A percentile compares a stretch with the other conserved stretches of the same genome.
Conservation (phyloP, 2,329 filamentous ascomycete genomes). For the Ophiostoma tasmaniense region DNA sequence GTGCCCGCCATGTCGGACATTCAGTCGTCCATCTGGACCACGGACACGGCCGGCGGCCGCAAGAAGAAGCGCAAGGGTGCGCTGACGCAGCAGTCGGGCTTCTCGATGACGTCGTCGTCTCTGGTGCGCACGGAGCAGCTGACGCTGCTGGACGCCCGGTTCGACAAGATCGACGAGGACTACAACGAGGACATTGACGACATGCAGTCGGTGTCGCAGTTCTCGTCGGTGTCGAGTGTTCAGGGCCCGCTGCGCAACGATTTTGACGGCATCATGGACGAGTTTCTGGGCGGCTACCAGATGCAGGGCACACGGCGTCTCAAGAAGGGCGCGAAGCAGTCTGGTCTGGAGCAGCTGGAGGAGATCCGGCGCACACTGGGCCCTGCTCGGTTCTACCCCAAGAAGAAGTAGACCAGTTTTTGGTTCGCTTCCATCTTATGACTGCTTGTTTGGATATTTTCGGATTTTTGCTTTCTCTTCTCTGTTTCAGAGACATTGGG, state of each 20-base stretch:
- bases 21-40: slow-evolving; percentile 63
- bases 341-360: slow-evolving; percentile 80
- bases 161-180: slow-evolving; percentile 81
- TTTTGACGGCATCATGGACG: slow-evolving; percentile 86
- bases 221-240: slow-evolving; percentile 58
- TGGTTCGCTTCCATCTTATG: not conserved
- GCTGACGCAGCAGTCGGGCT: slow-evolving; percentile 78
- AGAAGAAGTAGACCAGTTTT: slow-evolving; percentile 4
- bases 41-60: slow-evolving; percentile 69
- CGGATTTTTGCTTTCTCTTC: not conserved
- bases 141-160: slow-evolving; percentile 76
- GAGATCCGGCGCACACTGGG: slow-evolving; percentile 77
- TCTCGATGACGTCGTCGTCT: slow-evolving; percentile 98
- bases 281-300: slow-evolving; percentile 71
- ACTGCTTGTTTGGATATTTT: not conserved
- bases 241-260: slow-evolving; percentile 62
- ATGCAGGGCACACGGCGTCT: slow-evolving; percentile 64
- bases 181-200: slow-evolving; percentile 48
- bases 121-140: slow-evolving; percentile 82
- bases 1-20: slow-evolving; percentile 51
- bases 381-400: slow-evolving; percentile 52
- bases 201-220: slow-evolving; percentile 49
- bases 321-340: slow-evolving; percentile 73
- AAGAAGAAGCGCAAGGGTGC: slow-evolving; percentile 94
- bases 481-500: not conserved